Base-by-base conservation (phyloP, 306 rosid species). In the Arachis stenosperma region DNA sequence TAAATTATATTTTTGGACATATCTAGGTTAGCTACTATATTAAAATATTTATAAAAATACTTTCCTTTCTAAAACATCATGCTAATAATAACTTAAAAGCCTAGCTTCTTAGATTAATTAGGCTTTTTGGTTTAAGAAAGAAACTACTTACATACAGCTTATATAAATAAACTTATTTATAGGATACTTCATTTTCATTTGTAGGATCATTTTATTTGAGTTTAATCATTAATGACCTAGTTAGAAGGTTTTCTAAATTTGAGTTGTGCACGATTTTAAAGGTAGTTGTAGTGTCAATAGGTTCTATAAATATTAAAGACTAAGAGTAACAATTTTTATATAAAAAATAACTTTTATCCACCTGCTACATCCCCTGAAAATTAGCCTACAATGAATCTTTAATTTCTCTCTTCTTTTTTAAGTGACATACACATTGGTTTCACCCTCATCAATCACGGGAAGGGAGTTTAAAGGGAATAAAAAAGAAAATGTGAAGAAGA, bases 1-100 rank as follows among this genome's bases (percentile, higher is more conserved):
- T 50, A 61, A 75, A 36, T 55, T 13, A 52, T 15, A 15, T 17
- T 69, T 36, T 78, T 9, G 3, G 7, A 42, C 5, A 46, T 76
- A 43, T 79, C 60, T 51, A 5, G 5, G 68, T 41, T 65, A 3
- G 54, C 54, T 47, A 44, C 37, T 11, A 7, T 3, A 74, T 15
- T 78, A 69, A 74, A 78, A 69, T 82, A 81, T 22, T 65, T 27
- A 33, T 33, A 0, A 33, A 33, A 33, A 33, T 6, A 8, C 9
- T 50, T 64, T 41, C 74, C 63, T 72, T 60, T 76, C 67, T 76
- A 9, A 47, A 47, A 42, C 60, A 44, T 66, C 65, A 78, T 57
- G 81, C 74, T 55, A 64, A 56, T 71, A 42, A 59, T 77, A 48
- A 73, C 76, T 71, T 61, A 71, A 59, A 67, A 61, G 48, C 65